phyloP scores from a whole-genome alignment of 306 rosid species.

The Leucaena leucocephala region DNA sequence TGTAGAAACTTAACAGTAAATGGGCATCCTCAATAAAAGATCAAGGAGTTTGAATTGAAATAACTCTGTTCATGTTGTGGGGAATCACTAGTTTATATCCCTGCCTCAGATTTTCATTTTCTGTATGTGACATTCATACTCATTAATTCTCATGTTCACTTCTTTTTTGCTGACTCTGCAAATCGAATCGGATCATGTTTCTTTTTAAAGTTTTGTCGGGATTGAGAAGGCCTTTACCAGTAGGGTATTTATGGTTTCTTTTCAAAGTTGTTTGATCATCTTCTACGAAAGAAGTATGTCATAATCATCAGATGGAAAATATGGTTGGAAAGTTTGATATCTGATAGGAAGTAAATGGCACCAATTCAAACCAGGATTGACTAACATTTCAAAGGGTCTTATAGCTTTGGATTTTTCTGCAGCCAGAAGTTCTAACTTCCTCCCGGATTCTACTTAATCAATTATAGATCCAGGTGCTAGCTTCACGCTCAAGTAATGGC shows the following conservation, averaged over 20 bases:
- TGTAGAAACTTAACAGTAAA: neutral
- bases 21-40: slow-evolving; percentile 11
- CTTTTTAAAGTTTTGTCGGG: neutral
- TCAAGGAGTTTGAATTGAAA: slow-evolving; percentile 7
- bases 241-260: no score
- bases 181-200: neutral
- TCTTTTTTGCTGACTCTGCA: neutral
- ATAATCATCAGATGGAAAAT: neutral
- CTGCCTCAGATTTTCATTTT: neutral
- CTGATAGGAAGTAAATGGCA: neutral
- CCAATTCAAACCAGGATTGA: neutral
- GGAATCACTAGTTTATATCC: neutral
- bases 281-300: neutral
- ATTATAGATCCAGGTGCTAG: neutral
- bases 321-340: neutral
- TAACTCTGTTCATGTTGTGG: neutral
- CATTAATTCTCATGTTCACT: neutral
- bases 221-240: neutral
- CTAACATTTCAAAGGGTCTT: neutral
- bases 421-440: neutral
- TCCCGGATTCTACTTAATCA: neutral
- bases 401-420: neutral
- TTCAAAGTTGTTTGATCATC: neutral
- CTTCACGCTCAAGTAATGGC: neutral
- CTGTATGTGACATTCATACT: neutral